Evolutionary conservation across 176 grass and related monocot genomes (phyloP).

Genomic region (Carex kokanica): DNA sequence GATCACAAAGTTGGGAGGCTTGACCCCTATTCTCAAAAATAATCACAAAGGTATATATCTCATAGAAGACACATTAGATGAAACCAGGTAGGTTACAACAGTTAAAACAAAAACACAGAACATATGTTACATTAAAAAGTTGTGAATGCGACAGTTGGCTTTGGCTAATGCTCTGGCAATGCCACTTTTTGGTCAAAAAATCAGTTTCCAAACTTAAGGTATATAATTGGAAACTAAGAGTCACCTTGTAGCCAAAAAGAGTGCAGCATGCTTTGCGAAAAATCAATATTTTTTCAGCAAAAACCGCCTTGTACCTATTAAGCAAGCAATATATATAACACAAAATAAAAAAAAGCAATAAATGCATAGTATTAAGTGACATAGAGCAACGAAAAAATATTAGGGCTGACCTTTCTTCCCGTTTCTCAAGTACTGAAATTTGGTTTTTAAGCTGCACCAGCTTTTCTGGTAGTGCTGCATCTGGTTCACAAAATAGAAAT

Average conservation of each 20-base stretch:
- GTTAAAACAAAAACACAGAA: not conserved
- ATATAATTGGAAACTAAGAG: not conserved
- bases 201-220: not conserved
- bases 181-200: not conserved
- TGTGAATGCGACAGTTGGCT: not conserved
- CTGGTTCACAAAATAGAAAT: slow-evolving; percentile 32
- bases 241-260: slow-evolving; percentile 96
- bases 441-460: slow-evolving; percentile 88
- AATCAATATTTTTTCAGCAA: slow-evolving; percentile 90
- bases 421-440: slow-evolving; percentile 93
- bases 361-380: not conserved
- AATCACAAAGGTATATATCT: not conserved
- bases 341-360: not conserved
- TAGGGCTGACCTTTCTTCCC: slow-evolving; percentile 79
- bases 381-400: not conserved
- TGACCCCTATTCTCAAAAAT: too few relatives aligned
- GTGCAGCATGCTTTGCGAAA: slow-evolving; percentile 93
- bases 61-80: not conserved
- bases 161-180: not conserved
- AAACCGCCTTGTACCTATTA: slow-evolving; percentile 88
- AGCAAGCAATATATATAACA: slow-evolving; percentile 22
- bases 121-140: not conserved
- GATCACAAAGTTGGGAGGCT: too few relatives aligned
- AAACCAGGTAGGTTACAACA: not conserved
- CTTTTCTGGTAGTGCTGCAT: slow-evolving; percentile 80